Conservation (phyloP, 805 yeast genomes). For the Saturnispora kantuleensis region DNA sequence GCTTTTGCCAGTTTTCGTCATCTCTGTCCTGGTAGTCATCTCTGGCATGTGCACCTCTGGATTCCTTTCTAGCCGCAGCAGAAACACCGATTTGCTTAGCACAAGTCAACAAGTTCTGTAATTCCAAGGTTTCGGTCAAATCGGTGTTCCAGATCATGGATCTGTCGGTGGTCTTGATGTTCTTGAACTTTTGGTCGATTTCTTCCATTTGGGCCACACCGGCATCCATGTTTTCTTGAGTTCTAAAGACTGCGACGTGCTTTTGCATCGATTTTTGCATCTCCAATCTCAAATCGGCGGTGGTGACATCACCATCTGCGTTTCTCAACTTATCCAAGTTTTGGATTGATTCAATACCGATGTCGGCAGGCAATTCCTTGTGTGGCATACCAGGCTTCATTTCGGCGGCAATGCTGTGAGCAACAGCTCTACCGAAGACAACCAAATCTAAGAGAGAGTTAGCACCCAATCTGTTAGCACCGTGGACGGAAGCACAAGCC, state of each 20-base stretch:
- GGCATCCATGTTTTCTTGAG: conserved; percentile 80
- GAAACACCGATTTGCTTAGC: conserved; percentile 92
- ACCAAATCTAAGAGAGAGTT: conserved; percentile 93
- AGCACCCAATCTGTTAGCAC: conserved; percentile 99
- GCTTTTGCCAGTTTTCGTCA: conserved; percentile 97
- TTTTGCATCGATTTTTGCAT: conserved; percentile 97
- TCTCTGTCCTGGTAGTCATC: conserved; percentile 96
- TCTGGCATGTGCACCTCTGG: conserved; percentile 99
- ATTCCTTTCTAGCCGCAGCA: conserved; percentile 92
- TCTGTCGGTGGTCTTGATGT: conserved; percentile 85
- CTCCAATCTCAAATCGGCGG: conserved; percentile 79
- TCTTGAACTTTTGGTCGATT: conserved; percentile 64
- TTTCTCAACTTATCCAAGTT: conserved; percentile 83
- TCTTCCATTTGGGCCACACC: conserved; percentile 74
- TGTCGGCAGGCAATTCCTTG: conserved; percentile 69
- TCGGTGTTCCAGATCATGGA: conserved; percentile 99
- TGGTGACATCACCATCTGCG: conserved; percentile 70
- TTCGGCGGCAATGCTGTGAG: conserved; percentile 79
- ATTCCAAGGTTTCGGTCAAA: conserved; percentile 88
- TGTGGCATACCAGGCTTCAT: conserved; percentile 86
- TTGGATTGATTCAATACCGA: conserved; percentile 84
- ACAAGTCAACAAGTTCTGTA: conserved; percentile 93
- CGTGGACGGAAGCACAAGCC: conserved; percentile 98
- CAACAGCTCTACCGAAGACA: conserved; percentile 97
- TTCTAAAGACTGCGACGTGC: conserved; percentile 95